Base-by-base conservation (phyloP, 805 yeast genomes). In the Torulaspora microellipsoides region DNA sequence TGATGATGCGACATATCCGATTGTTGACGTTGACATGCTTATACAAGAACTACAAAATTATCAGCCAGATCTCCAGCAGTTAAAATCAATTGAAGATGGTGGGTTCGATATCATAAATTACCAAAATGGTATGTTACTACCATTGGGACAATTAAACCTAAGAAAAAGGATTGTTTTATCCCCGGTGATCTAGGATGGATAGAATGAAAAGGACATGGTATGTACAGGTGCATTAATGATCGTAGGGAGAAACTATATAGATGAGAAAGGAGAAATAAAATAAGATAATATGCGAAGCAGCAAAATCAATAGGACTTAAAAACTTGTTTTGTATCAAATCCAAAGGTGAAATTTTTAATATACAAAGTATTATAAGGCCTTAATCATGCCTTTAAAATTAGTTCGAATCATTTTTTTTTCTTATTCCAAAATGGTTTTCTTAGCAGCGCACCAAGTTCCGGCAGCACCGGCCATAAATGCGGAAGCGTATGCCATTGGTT, bases 361-460 rank as follows among this genome's bases (percentile, higher is more conserved):
- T 20, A 20, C 25, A 20, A 20, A 20, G 25, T 20, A 20, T 20
- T 8, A 20, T 20, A 20, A 20, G 8, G 8, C 8, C 32, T 30
- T 6, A 13, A 30, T 30, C 15, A 30, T n/a, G 13, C 13, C 8
- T 30, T 14, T 14, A 30, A 30, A 30, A 30, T 30, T 30, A 30
- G 15, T 20, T 20, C 25, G 39, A 20, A 20, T 20, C 8, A 20
- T 20, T 20, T 7, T 20, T 20, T 7, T 13, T 15, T 31, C 36
- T 38, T 45, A 54, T 38, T 51, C 51, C 27, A 56, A 43, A 11
- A 60, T 32, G 27, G 52, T 31, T 28, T 62, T 55, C 71, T 91
- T 91, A 59, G 84, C 60, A 38, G 84, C 91, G 72, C 95, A 83
- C 99, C 99, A 91, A 30, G 79, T 80, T 51, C 85, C 96, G 41